phyloP scores from a whole-genome alignment of 495 filamentous ascomycete species.

The Lindgomyces ingoldianus region DNA sequence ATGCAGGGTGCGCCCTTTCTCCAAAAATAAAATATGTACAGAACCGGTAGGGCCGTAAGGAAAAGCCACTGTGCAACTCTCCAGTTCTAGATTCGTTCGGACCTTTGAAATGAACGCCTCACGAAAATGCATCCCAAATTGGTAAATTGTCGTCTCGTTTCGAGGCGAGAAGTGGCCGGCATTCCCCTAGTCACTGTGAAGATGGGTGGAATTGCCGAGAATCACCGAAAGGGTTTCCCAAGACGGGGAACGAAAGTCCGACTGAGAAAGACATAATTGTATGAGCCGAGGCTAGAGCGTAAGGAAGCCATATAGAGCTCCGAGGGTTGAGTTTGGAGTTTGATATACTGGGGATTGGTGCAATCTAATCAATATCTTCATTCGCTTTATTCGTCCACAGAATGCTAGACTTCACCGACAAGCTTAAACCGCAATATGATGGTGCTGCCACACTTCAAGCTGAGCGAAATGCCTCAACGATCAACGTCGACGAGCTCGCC shows the following conservation, averaged over 20 bases:
- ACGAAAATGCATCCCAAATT: too few relatives aligned
- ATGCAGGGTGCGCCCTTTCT: too few relatives aligned
- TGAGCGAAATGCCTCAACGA: conserved; percentile 47
- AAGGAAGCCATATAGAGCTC: not conserved
- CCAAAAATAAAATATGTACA: too few relatives aligned
- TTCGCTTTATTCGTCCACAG: too few relatives aligned
- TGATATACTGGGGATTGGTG: not conserved
- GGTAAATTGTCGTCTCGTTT: not conserved
- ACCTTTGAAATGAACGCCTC: too few relatives aligned
- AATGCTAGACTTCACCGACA: conserved; percentile 54
- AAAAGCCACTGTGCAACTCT: too few relatives aligned
- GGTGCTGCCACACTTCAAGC: conserved; percentile 46
- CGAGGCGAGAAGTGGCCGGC: not conserved
- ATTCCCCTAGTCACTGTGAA: not conserved
- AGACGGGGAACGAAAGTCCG: not conserved
- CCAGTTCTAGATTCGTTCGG: too few relatives aligned
- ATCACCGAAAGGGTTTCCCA: not conserved
- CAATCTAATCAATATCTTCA: not conserved
- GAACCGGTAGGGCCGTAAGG: too few relatives aligned
- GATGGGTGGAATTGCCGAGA: not conserved
- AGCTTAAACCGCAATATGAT: conserved; percentile 47
- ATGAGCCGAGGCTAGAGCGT: conserved; percentile 15
- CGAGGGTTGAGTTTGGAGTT: not conserved
- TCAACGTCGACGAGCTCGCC: conserved; percentile 46
- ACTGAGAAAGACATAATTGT: too few relatives aligned